Conservation (phyloP, 2,329 filamentous ascomycete species). For the Didymella lethalis region DNA sequence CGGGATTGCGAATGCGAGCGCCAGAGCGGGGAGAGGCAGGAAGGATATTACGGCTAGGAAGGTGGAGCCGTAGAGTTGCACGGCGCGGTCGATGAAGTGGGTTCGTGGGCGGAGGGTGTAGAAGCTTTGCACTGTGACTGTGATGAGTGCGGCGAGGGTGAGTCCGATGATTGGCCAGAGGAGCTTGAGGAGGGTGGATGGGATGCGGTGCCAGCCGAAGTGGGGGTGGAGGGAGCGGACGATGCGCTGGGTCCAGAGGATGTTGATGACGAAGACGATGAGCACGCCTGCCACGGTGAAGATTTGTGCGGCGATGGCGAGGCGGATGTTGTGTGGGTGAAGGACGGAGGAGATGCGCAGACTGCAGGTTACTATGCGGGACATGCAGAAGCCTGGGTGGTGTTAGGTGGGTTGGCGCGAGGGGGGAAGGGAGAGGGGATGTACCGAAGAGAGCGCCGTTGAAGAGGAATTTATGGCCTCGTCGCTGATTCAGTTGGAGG, state of each 20-base stretch:
- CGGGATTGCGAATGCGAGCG: conserved; percentile 56
- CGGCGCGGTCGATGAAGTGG: conserved; percentile 63
- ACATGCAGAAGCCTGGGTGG: conserved; percentile 52
- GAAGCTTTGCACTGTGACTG: conserved; percentile 67
- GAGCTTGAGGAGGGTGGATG: conserved; percentile 62
- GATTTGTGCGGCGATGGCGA: conserved; percentile 68
- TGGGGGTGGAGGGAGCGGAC: conserved; percentile 74
- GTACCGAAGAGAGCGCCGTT: conserved; percentile 48
- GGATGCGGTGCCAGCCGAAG: conserved; percentile 70
- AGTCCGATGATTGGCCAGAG: conserved; percentile 66
- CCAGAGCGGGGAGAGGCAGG: conserved; percentile 67
- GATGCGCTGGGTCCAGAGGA: conserved; percentile 62
- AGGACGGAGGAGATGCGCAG: conserved; percentile 45
- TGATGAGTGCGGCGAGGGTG: conserved; percentile 71
- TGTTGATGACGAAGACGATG: conserved; percentile 77
- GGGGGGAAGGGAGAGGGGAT: background rate
- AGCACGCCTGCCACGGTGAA: conserved; percentile 77
- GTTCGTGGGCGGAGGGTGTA: conserved; percentile 68
- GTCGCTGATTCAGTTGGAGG: conserved; percentile 48
- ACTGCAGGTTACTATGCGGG: conserved; percentile 50
- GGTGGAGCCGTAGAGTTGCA: conserved; percentile 69
- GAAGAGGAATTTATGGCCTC: conserved; percentile 53
- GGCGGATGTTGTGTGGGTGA: conserved; percentile 49
- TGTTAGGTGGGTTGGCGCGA: background rate
- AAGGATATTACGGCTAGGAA: conserved; percentile 72